Conservation (phyloP, 2,329 filamentous ascomycete species). For the Coniochaeta prunicola region DNA sequence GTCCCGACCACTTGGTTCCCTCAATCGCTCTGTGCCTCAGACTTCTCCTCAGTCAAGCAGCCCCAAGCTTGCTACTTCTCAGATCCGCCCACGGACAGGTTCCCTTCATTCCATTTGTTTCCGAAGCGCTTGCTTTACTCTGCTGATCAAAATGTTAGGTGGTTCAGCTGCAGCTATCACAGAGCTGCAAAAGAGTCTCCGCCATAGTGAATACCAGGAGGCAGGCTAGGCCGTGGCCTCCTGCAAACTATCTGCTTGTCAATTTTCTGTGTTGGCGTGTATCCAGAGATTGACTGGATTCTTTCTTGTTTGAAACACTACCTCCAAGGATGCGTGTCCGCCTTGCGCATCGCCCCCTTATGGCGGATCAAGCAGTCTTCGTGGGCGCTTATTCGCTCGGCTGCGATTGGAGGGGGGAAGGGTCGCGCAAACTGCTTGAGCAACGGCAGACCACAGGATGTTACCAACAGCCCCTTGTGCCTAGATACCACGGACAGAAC, state of each 20-base stretch:
- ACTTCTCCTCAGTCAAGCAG: background rate
- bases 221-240: background rate
- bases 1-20: background rate
- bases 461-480: background rate
- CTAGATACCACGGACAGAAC: background rate
- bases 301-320: background rate
- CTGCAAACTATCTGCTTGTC: too few relatives aligned
- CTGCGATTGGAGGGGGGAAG: slow-evolving; percentile 10
- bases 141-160: too few relatives aligned
- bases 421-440: background rate
- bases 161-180: too few relatives aligned
- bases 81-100: background rate
- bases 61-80: background rate
- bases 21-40: background rate
- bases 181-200: too few relatives aligned
- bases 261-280: background rate
- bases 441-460: background rate
- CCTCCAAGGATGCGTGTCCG: background rate
- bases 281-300: background rate
- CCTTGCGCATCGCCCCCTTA: slow-evolving; percentile 1
- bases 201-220: background rate
- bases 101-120: background rate
- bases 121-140: background rate
- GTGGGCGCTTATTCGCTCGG: slow-evolving; percentile 6
- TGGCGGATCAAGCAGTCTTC: background rate